Base-by-base conservation (phyloP, 2,329 filamentous ascomycete species). In the Scleromitrula shiraiana region DNA sequence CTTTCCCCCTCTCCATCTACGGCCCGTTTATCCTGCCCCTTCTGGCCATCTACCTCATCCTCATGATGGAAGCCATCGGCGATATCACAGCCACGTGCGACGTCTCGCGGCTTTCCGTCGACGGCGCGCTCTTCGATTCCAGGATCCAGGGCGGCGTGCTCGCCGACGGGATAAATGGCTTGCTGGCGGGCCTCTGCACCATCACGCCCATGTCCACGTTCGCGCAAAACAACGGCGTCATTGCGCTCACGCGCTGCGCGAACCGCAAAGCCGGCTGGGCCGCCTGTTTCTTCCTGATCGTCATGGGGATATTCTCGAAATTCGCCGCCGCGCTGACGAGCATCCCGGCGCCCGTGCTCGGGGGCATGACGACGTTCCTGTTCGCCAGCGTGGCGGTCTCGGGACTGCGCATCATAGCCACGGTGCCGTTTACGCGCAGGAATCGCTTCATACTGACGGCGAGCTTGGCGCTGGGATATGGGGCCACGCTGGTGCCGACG, bases 151-250 rank as follows among this genome's bases (percentile, higher is more conserved):
- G 86, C 10, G 86, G 86, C 27, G 77, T 91, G 14, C 66, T 93
- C 3, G 85, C 85, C 0, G 88, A 93, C 57, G 87, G 86, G 1
- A 57, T 89, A 42, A 88, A 87, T 59, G 85, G 86, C 29, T 69
- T 88, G 54, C 69, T 91, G 14, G 84, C 85, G 14, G 84, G 81
- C 1, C 75, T 93, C 26, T 85, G 82, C 69, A 91, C 86, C 40
- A 85, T 88, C 56, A 86, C 85, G 0, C 85, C 86, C 24, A 86
- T 90, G 78, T 82, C 80, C 1, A 84, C 82, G 0, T 90, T 90
- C 57, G 86, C 86, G 0, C 85, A 90, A 64, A 91, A 91, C 69
- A 90, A 91, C 63, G 86, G 86, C 29, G 85, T 91, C 43, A 90
- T 93, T 52, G 83, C 86, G 0, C 72, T 93, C 37, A 93, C 87